A percentile compares a stretch with the other conserved stretches of the same genome.
Evolutionary conservation across 306 rosid species (phyloP).

Genomic region (Casuarina glauca): DNA sequence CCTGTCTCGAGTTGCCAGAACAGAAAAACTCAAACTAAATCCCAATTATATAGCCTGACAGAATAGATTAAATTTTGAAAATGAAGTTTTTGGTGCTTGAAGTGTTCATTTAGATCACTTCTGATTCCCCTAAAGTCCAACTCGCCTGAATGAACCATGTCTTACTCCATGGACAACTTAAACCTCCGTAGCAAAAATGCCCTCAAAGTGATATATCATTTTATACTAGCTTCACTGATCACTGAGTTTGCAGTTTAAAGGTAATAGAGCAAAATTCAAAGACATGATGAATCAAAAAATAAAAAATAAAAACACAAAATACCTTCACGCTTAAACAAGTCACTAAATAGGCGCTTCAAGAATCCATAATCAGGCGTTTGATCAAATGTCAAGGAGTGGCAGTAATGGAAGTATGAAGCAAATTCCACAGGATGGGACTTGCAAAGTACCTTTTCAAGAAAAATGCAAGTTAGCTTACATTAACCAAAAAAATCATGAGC

Average conservation of each 20-base stretch:
- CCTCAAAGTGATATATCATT: constrained; percentile 17
- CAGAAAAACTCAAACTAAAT: constrained; percentile 13
- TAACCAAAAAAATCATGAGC: not conserved
- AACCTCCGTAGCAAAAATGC: not conserved
- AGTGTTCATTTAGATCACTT: not conserved
- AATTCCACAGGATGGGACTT: constrained; percentile 66
- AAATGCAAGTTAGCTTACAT: constrained; percentile 29
- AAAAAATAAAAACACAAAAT: constrained; percentile 3
- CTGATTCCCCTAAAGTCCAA: constrained; percentile 3
- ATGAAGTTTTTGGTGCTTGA: not conserved
- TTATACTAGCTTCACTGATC: constrained; percentile 16
- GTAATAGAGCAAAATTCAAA: constrained; percentile 16
- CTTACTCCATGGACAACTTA: not conserved
- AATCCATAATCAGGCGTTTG: constrained; percentile 73
- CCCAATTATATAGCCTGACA: not conserved
- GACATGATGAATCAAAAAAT: not conserved
- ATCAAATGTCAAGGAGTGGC: constrained; percentile 71
- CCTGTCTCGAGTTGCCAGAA: constrained; percentile 10
- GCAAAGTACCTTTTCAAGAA: constrained; percentile 53
- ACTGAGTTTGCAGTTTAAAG: constrained; percentile 15
- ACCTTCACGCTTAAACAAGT: constrained; percentile 65
- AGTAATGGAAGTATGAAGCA: constrained; percentile 67
- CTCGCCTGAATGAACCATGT: not conserved
- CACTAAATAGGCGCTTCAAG: constrained; percentile 66
- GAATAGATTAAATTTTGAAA: not conserved